phyloP scores from a whole-genome alignment of 805 yeast species.

The Teunomyces pallodes region DNA sequence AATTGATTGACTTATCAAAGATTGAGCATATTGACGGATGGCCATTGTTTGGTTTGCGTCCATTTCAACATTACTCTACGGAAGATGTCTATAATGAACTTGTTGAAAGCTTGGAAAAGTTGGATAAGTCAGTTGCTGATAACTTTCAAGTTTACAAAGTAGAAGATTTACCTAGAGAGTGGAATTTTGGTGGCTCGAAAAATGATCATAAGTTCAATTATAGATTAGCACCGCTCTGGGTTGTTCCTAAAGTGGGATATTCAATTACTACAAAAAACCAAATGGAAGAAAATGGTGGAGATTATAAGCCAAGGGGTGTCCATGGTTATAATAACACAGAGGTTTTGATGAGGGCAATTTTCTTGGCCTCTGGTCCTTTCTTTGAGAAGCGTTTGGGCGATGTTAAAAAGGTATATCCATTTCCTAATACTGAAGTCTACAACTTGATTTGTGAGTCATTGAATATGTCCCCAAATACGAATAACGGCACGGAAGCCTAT shows the following conservation, averaged over 20 bases:
- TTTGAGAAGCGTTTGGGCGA: constrained; percentile 43
- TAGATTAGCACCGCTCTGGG: constrained; percentile 82
- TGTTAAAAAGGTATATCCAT: constrained; percentile 50
- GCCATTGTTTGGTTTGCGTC: constrained; percentile 82
- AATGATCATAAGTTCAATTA: constrained; percentile 43
- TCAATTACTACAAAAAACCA: constrained; percentile 61
- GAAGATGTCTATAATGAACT: constrained; percentile 50
- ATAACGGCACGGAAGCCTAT: constrained; percentile 49
- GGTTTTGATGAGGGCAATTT: constrained; percentile 78
- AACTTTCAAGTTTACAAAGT: constrained; percentile 48
- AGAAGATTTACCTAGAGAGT: constrained; percentile 53
- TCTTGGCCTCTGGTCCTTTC: constrained; percentile 79
- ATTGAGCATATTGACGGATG: constrained; percentile 74
- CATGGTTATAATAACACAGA: constrained; percentile 84
- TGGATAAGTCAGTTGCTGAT: constrained; percentile 12
- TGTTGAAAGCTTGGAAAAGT: constrained; percentile 21
- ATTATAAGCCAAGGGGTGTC: constrained; percentile 68
- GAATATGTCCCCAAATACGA: constrained; percentile 46
- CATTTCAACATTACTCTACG: constrained; percentile 37
- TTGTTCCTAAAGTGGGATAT: constrained; percentile 81
- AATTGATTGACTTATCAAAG: constrained; percentile 51
- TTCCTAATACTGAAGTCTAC: constrained; percentile 71
- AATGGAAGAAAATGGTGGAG: constrained; percentile 46
- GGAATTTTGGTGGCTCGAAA: constrained; percentile 51
- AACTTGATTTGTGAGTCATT: constrained; percentile 69